Evolutionary conservation across 352 stramenopile genomes (phyloP), one percentile per base, ranked within the genome.

Genomic region (Pythium brachiatum): DNA sequence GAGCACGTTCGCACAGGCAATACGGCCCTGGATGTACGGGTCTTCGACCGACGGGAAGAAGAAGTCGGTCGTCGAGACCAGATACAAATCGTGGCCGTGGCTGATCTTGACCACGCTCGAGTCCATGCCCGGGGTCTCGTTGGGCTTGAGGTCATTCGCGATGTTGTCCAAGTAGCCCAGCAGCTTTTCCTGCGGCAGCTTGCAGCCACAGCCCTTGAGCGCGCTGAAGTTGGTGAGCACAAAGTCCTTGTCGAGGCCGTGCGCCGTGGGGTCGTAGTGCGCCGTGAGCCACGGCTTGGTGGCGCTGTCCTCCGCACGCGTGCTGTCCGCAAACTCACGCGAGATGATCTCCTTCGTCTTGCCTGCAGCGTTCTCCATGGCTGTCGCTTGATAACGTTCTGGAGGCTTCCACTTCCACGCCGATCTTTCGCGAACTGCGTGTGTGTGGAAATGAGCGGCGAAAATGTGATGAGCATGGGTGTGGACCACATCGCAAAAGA

Each of bases 191-290:
- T 98, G 93, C 25, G 93, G 89, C 54, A 98, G 83, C 75, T 98
- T 98, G 79, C 95, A 98, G 74, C 92, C 95, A 86, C 95, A 98
- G 73, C 95, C 95, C 75, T 98, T 98, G 53, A 98, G 83, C 32
- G 76, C 75, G 43, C 81, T 94, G 62, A 90, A 96, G 62, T 94
- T 78, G 31, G 85, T 94, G 25, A 95, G 75, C 25, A 83, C 76
- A 58, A 95, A 95, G 64, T 90, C 83, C 55, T 75, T 60, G 48
- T 87, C 76, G 8, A 95, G 83, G 0, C 87, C 84, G 15, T 93
- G 60, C 23, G 63, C 64, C 57, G 69, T 70, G 0, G 86, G 86
- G 50, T 90, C 70, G 70, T 89, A 92, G 43, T 68, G 41, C 31
- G 69, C 63, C 7, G 55, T 63, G 20, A 70, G 70, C 55, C 64